These are phyloP conservation scores for Penstemon davidsonii DNA, from an alignment of 257 asterid species.

Conservation along the genomic window DNA sequence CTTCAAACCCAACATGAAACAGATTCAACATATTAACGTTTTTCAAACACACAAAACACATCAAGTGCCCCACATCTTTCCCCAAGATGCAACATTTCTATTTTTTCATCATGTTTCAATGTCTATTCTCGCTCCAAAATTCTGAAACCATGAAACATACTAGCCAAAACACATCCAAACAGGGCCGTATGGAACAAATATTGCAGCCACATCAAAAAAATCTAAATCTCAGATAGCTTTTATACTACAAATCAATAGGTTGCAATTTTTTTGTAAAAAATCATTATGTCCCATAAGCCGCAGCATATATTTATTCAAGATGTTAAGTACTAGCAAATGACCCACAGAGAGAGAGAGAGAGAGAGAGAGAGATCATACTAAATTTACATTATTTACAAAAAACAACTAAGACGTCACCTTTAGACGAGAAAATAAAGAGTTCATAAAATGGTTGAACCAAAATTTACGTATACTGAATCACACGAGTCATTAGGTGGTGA, in stretches of 20 bases:
- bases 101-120: too few species aligned
- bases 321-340: not conserved
- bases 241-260: not conserved
- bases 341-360: not conserved
- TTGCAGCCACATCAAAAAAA: not conserved
- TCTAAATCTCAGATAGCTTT: not conserved
- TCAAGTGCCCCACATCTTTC: too few species aligned
- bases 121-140: too few species aligned
- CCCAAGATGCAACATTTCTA: too few species aligned
- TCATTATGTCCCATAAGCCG: not conserved
- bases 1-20: too few species aligned
- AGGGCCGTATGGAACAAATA: not conserved
- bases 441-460: not conserved
- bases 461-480: not conserved
- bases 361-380: not conserved
- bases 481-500: not conserved
- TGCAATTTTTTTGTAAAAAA: not conserved
- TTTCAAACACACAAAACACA: too few species aligned
- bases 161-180: too few species aligned
- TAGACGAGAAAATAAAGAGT: not conserved
- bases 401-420: not conserved
- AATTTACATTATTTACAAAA: not conserved
- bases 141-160: too few species aligned
- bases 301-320: not conserved
- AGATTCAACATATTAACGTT: too few species aligned